phyloP scores from a whole-genome alignment of 78 protist genomes.

The Dictyostelium firmibasis region DNA sequence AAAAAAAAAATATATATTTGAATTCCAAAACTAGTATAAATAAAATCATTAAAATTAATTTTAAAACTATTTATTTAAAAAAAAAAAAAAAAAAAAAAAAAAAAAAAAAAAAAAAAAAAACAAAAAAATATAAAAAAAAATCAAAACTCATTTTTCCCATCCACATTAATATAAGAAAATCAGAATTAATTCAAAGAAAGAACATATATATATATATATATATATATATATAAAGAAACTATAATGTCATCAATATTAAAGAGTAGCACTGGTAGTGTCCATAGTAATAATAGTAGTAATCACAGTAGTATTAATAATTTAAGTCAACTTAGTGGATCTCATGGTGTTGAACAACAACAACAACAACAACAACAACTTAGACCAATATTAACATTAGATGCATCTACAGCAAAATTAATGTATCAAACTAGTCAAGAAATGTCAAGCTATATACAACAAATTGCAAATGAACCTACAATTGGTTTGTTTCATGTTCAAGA shows the following conservation, averaged over 20 bases:
- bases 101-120: too few relatives aligned
- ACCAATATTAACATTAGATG: slow-evolving; percentile 35
- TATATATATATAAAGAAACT: too few relatives aligned
- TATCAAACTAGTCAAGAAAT: slow-evolving; percentile 18
- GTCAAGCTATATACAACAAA: slow-evolving; percentile 62
- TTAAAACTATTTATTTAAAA: too few relatives aligned
- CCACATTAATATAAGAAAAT: not conserved
- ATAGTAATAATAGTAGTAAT: not conserved
- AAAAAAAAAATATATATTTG: too few relatives aligned
- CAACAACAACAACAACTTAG: not conserved
- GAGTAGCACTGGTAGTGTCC: not conserved
- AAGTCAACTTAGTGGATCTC: not conserved
- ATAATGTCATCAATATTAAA: not conserved
- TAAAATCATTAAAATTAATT: not conserved
- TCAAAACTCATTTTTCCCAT: not conserved
- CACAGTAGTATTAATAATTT: not conserved
- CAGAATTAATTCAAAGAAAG: not conserved
- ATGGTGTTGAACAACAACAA: not conserved
- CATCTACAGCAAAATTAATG: slow-evolving; percentile 40
- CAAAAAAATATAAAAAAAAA: too few relatives aligned
- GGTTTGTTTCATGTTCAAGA: slow-evolving; percentile 83
- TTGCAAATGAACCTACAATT: slow-evolving; percentile 81
- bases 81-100: too few relatives aligned
- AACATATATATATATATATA: not conserved
- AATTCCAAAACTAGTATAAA: too few relatives aligned